Evolutionary conservation across 768 basidiomycete species (phyloP).

Genomic region (Auriculariales sp.): DNA sequence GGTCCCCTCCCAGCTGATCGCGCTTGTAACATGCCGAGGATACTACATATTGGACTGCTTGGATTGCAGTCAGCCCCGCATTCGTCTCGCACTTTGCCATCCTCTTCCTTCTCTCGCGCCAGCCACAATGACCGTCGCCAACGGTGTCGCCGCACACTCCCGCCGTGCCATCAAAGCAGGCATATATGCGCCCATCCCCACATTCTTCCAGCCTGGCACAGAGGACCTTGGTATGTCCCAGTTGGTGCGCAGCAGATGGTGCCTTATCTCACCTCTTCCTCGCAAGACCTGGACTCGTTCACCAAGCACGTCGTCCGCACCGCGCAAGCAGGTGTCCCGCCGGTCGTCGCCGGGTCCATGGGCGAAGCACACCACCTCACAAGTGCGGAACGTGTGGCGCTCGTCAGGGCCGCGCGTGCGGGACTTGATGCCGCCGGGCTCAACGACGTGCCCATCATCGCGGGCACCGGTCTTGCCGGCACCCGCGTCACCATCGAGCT

Average conservation of each 20-base stretch:
- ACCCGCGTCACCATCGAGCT: slow-evolving; percentile 72
- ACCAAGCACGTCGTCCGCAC: slow-evolving; percentile 49
- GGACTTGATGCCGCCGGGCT: slow-evolving; percentile 58
- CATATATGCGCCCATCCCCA: slow-evolving; percentile 73
- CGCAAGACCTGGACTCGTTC: slow-evolving; percentile 55
- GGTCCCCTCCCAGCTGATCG: too few species aligned
- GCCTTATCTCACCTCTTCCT: not conserved
- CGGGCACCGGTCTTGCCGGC: slow-evolving; percentile 71
- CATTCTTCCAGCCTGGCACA: slow-evolving; percentile 61
- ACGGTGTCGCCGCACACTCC: slow-evolving; percentile 6
- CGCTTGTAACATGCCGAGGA: too few species aligned
- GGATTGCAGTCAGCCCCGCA: too few species aligned
- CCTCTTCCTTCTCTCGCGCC: too few species aligned
- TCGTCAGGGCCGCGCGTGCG: slow-evolving; percentile 54
- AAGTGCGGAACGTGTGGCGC: slow-evolving; percentile 44
- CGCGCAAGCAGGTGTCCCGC: slow-evolving; percentile 53
- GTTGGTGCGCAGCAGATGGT: not conserved
- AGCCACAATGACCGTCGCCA: not conserved
- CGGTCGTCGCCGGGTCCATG: slow-evolving; percentile 70
- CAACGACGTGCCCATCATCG: slow-evolving; percentile 48
- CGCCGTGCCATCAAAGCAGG: slow-evolving; percentile 54
- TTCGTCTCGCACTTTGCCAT: too few species aligned
- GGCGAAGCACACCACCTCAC: slow-evolving; percentile 71
- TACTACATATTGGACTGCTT: too few species aligned
- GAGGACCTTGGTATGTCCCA: slow-evolving; percentile 59